Percentiles rank a stretch among this genome's conserved stretches.
Evolutionary conservation across 129 eudicot genomes (phyloP).

Genomic region (Centella asiatica): DNA sequence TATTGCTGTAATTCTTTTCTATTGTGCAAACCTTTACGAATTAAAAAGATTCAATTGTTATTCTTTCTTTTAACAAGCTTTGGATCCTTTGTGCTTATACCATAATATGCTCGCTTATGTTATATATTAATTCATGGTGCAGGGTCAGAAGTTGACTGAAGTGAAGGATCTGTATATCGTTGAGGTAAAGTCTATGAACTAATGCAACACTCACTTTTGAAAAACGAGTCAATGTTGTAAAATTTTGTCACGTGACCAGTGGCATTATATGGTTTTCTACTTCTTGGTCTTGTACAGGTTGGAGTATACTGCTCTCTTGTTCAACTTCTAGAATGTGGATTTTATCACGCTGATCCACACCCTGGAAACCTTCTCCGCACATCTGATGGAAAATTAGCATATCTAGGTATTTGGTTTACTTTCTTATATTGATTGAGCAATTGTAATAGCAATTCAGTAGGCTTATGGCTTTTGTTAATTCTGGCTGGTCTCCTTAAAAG

Average conservation of each 20-base stretch:
- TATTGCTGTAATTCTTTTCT: neutral
- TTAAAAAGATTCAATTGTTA: neutral
- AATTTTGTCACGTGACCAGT: conserved; percentile 1
- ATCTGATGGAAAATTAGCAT: conserved; percentile 90
- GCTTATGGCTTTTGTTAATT: neutral
- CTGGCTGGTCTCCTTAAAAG: too few relatives aligned
- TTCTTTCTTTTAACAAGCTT: conserved; percentile 3
- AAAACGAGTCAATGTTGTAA: neutral
- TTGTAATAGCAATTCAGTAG: neutral
- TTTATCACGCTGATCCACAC: conserved; percentile 99
- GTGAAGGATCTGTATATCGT: conserved; percentile 90
- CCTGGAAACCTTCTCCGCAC: conserved; percentile 98
- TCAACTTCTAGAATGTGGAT: conserved; percentile 91
- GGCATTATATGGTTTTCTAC: neutral
- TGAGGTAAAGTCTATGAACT: conserved; percentile 44
- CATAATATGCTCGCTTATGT: neutral
- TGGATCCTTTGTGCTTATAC: neutral
- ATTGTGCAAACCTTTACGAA: neutral
- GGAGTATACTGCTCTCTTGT: conserved; percentile 98
- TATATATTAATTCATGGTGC: conserved; percentile 16
- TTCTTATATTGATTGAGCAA: neutral
- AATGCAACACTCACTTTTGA: conserved; percentile 4
- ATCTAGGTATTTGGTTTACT: conserved; percentile 54
- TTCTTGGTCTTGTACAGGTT: conserved; percentile 41
- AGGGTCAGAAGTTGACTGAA: conserved; percentile 92